These are phyloP conservation scores for Otatea glauca DNA, from an alignment of 176 grass and related monocot genomes.

Conservation along the genomic window DNA sequence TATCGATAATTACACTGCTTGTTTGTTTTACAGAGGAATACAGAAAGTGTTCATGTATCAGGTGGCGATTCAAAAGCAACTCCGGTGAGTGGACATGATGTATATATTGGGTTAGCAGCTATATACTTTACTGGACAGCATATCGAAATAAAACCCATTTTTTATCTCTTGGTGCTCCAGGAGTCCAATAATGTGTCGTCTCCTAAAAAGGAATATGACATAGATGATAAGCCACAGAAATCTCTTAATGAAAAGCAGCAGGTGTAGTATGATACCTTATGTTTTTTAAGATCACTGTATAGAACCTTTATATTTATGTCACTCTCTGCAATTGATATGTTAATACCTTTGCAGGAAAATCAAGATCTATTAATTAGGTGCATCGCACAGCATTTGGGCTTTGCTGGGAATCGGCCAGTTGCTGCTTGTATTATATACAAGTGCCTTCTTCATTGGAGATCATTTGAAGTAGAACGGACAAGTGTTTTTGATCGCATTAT, in stretches of 20 bases:
- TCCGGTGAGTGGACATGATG: slow-evolving; percentile 53
- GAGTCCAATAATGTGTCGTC: slow-evolving; percentile 62
- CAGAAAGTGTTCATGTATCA: slow-evolving; percentile 69
- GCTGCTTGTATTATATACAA: slow-evolving; percentile 98
- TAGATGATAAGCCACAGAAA: slow-evolving; percentile 93
- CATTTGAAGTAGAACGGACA: slow-evolving; percentile 99
- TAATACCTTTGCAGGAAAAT: slow-evolving; percentile 69
- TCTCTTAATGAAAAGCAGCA: slow-evolving; percentile 98
- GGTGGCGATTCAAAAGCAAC: slow-evolving; percentile 56
- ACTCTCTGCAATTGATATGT: slow-evolving; percentile 32
- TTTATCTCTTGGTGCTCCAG: slow-evolving; percentile 47
- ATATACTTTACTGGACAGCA: slow-evolving; percentile 12
- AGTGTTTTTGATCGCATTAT: slow-evolving; percentile 99
- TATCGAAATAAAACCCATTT: slow-evolving; percentile 20
- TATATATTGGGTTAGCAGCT: slow-evolving; percentile 24
- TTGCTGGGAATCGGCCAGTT: slow-evolving; percentile 79
- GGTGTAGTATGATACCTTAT: slow-evolving; percentile 44
- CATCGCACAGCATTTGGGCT: slow-evolving; percentile 90
- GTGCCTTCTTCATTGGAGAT: slow-evolving; percentile 99
- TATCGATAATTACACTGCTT: slow-evolving; percentile 27
- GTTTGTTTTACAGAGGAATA: slow-evolving; percentile 76
- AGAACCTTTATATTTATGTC: slow-evolving; percentile 20
- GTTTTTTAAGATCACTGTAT: background rate
- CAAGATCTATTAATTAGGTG: slow-evolving; percentile 97
- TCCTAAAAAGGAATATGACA: slow-evolving; percentile 77